phyloP scores from a whole-genome alignment of 116 monocot genomes.

The Posidonia oceanica region DNA sequence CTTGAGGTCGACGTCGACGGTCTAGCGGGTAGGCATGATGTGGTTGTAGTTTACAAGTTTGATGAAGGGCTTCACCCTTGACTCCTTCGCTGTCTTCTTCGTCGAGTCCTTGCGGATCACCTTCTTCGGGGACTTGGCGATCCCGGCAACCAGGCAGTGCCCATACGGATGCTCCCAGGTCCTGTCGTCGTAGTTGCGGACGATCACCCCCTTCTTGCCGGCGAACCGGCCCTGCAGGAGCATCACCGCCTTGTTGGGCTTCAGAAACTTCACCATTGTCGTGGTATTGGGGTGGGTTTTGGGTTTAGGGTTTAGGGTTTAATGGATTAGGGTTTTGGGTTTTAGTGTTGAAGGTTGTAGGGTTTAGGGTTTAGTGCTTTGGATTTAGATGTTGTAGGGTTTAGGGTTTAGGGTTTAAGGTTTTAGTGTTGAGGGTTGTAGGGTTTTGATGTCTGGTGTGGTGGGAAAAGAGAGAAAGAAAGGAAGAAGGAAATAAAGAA shows the following conservation, averaged over 20 bases:
- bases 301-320: no score
- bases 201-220: slow-evolving; percentile 52
- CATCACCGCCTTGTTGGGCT: slow-evolving; percentile 53
- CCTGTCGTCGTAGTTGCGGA: slow-evolving; percentile 41
- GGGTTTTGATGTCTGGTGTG: no score
- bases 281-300: no score
- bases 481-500: no score
- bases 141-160: slow-evolving; percentile 51
- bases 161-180: slow-evolving; percentile 50
- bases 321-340: no score
- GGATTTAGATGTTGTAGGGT: no score
- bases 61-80: slow-evolving; percentile 45
- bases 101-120: slow-evolving; percentile 63
- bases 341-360: no score
- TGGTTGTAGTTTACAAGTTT: slow-evolving; percentile 45
- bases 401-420: no score
- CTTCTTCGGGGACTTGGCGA: slow-evolving; percentile 50
- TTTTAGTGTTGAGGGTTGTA: no score
- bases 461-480: no score
- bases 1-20: slow-evolving; percentile 44
- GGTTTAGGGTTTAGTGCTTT: no score
- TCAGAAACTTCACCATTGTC: slow-evolving; percentile 49
- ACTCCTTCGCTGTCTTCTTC: slow-evolving; percentile 50
- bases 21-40: slow-evolving; percentile 53
- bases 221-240: slow-evolving; percentile 45